Base-by-base conservation (phyloP, 148 eudicot species). In the Persicaria tinctoria region DNA sequence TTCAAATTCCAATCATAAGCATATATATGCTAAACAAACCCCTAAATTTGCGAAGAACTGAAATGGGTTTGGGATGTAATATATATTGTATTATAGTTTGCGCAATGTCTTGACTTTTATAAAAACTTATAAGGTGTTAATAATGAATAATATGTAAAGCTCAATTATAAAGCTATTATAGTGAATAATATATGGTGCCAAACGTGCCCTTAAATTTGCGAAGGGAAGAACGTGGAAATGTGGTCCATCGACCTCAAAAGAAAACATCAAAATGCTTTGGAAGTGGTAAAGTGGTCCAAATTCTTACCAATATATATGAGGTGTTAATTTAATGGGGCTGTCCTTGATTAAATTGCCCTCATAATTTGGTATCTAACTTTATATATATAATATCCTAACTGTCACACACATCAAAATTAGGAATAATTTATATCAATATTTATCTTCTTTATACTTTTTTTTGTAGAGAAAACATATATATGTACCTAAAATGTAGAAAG, bases 201-300 rank as follows among this genome's bases (percentile, higher is more conserved):
- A 44, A 38, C 41, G 13, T 12, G 14, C 14, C 44, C 70, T 20
- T 66, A 5, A n/a, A 12, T 66, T 60, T 66, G 48, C 47, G 51
- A 16, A 74, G n/a, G 17, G 44, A 16, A 8, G 62, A 5, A 47
- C 63, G 82, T 82, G 84, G 75, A 56, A 16, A 59, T 74, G 85
- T 79, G 85, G 85, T 79, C 85, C 82, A 70, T 70, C 17, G 3
- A 32, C 41, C 41, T 66, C 17, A 38, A 44, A 4, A 38, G 1
- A 10, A 32, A 51, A 53, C 16, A 38, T 41, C 47, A 32, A 74
- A 49, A 51, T 71, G 44, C 17, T 47, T 51, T 14, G 76, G 49
- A 56, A 78, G 73, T 82, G 85, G 23, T 79, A 79, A 70, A 53
- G 85, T 82, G 85, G 85, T 82, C 85, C 85, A 73, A 75, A 6